These are phyloP conservation scores for Lactifluus subvellereus DNA, from an alignment of 768 basidiomycete species.

Conservation along the genomic window DNA sequence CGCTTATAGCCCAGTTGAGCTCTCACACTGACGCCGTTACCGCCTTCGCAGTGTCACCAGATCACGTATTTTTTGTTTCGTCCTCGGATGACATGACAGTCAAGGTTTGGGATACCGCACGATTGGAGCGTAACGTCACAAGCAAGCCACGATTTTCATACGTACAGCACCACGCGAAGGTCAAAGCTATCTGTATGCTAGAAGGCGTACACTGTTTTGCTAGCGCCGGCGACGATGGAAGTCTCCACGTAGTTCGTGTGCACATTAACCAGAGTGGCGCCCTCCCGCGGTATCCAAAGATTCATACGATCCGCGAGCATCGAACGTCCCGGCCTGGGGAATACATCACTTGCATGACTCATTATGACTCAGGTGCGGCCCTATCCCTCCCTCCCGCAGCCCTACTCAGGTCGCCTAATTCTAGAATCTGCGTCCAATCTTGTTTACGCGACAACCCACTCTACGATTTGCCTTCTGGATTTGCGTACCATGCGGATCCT, in stretches of 20 bases:
- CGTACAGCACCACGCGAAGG: constrained; percentile 61
- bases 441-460: constrained; percentile 80
- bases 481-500: constrained; percentile 76
- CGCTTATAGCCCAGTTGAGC: constrained; percentile 75
- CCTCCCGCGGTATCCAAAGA: constrained; percentile 77
- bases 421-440: constrained; percentile 74
- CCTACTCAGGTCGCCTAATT: constrained; percentile 6
- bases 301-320: constrained; percentile 79
- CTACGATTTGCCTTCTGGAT: constrained; percentile 69
- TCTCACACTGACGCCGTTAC: constrained; percentile 81
- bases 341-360: constrained; percentile 78
- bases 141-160: constrained; percentile 54
- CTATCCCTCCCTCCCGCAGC: constrained; percentile 10
- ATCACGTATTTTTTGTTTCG: constrained; percentile 92
- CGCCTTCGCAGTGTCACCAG: constrained; percentile 81
- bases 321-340: constrained; percentile 65
- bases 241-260: constrained; percentile 77
- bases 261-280: constrained; percentile 60
- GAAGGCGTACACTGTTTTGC: constrained; percentile 89
- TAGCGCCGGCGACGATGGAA: constrained; percentile 78
- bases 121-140: constrained; percentile 92
- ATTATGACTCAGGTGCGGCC: constrained; percentile 64
- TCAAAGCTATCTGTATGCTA: constrained; percentile 69
- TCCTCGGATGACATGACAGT: constrained; percentile 92
- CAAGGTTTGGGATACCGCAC: constrained; percentile 87